A percentile compares a stretch with the other conserved stretches of the same genome.
These are phyloP conservation scores for Globisporangium sylvaticum DNA, from an alignment of 352 stramenopile species.

Conservation along the genomic window DNA sequence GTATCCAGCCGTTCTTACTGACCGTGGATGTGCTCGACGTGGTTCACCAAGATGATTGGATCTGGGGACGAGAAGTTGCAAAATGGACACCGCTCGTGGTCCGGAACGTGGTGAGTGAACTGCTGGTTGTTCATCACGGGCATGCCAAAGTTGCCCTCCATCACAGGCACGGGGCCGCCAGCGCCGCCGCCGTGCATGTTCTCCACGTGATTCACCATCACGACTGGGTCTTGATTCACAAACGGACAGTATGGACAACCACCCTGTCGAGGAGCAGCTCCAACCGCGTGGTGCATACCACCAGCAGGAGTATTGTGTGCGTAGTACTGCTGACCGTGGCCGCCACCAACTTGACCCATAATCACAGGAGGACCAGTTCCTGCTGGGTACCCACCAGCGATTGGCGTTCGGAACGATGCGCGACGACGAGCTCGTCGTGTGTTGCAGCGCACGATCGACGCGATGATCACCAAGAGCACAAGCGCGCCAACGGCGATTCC, in stretches of 20 bases:
- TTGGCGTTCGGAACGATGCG: not conserved
- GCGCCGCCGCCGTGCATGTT: conserved; percentile 24
- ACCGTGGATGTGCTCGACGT: conserved; percentile 67
- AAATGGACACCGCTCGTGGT: conserved; percentile 56
- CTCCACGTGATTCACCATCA: conserved; percentile 73
- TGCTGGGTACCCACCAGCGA: conserved; percentile 10
- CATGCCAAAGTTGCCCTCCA: conserved; percentile 16
- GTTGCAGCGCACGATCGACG: conserved; percentile 31
- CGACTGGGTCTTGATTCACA: conserved; percentile 34
- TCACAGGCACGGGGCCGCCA: conserved; percentile 12
- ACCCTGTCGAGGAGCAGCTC: not conserved
- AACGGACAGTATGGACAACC: conserved; percentile 69
- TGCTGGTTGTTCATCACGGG: conserved; percentile 7
- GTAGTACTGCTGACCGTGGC: conserved; percentile 13
- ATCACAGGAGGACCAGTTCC: not conserved
- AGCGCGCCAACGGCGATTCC: conserved; percentile 41
- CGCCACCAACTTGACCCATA: not conserved
- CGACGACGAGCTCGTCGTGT: conserved; percentile 19
- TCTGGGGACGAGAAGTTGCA: conserved; percentile 54
- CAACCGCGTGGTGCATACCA: conserved; percentile 2
- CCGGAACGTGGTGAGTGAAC: conserved; percentile 9
- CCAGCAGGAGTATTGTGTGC: conserved; percentile 19
- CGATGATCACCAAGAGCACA: conserved; percentile 46
- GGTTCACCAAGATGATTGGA: conserved; percentile 70
- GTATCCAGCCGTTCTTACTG: not conserved